phyloP scores from a whole-genome alignment of 2,329 filamentous ascomycete species.

The Fusarium coicis region DNA sequence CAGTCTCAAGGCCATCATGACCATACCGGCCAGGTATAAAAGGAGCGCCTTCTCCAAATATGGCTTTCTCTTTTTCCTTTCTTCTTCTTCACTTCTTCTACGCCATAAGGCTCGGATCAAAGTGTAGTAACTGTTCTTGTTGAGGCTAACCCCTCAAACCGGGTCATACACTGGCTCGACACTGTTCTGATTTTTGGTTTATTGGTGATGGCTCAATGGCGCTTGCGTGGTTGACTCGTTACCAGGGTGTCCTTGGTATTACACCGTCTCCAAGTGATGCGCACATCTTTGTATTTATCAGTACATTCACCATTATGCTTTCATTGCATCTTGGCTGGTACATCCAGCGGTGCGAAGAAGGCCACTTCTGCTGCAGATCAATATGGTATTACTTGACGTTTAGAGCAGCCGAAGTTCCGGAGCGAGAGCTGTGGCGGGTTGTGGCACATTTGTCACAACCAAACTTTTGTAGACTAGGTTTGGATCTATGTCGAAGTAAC shows the following conservation, averaged over 20 bases:
- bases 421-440: not conserved
- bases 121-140: slow-evolving; percentile 47
- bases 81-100: slow-evolving; percentile 35
- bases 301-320: slow-evolving; percentile 1
- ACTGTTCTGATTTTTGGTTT: slow-evolving; percentile 37
- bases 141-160: slow-evolving; percentile 39
- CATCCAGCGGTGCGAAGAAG: slow-evolving; percentile 39
- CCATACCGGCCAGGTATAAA: slow-evolving; percentile 17
- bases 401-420: not conserved
- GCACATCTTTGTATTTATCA: not conserved
- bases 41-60: not conserved
- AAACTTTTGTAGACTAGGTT: not conserved
- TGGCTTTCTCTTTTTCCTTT: slow-evolving; percentile 14
- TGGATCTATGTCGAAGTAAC: no score
- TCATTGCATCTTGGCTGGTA: slow-evolving; percentile 41
- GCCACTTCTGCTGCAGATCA: not conserved
- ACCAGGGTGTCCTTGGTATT: slow-evolving; percentile 43
- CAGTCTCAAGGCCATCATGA: slow-evolving; percentile 3
- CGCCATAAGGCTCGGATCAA: slow-evolving; percentile 41
- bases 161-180: not conserved
- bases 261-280: slow-evolving; percentile 43
- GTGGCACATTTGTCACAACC: not conserved
- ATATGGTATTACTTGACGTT: not conserved
- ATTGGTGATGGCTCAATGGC: slow-evolving; percentile 11
- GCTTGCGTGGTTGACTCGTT: slow-evolving; percentile 32